Evolutionary conservation across 352 stramenopile genomes (phyloP).

Genomic region (Phytophthora melonis): DNA sequence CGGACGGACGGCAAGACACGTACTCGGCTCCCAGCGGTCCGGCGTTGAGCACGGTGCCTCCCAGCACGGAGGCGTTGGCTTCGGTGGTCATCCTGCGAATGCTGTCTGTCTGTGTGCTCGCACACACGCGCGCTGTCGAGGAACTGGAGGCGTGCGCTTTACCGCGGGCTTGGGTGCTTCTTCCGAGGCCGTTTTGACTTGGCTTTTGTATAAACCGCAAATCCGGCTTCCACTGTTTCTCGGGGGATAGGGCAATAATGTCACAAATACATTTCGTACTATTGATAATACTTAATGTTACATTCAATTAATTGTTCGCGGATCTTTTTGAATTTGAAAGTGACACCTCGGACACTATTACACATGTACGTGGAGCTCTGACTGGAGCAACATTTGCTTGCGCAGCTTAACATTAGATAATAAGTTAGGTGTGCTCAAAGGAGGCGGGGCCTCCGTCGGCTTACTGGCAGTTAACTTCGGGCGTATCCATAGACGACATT

Average conservation of each 20-base stretch:
- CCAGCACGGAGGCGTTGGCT: slow-evolving; percentile 60
- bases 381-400: slow-evolving; percentile 29
- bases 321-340: neutral
- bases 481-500: slow-evolving; percentile 42
- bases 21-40: slow-evolving; percentile 73
- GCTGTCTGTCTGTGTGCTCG: slow-evolving; percentile 33
- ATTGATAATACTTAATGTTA: too few relatives aligned
- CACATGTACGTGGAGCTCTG: neutral
- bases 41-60: slow-evolving; percentile 66
- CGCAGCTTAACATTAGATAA: slow-evolving; percentile 46
- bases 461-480: slow-evolving; percentile 37
- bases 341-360: neutral
- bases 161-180: slow-evolving; percentile 21
- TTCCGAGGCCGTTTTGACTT: slow-evolving; percentile 15
- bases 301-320: too few relatives aligned
- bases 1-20: slow-evolving; percentile 7
- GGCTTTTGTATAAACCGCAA: slow-evolving; percentile 22
- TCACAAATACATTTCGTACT: neutral
- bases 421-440: slow-evolving; percentile 39
- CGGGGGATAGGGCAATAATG: slow-evolving; percentile 3
- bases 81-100: slow-evolving; percentile 46
- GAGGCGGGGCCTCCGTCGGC: slow-evolving; percentile 11
- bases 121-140: slow-evolving; percentile 33
- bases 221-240: slow-evolving; percentile 17
- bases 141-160: slow-evolving; percentile 17